Evolutionary conservation across 129 eudicot species (phyloP).

Genomic region (Silybum marianum): DNA sequence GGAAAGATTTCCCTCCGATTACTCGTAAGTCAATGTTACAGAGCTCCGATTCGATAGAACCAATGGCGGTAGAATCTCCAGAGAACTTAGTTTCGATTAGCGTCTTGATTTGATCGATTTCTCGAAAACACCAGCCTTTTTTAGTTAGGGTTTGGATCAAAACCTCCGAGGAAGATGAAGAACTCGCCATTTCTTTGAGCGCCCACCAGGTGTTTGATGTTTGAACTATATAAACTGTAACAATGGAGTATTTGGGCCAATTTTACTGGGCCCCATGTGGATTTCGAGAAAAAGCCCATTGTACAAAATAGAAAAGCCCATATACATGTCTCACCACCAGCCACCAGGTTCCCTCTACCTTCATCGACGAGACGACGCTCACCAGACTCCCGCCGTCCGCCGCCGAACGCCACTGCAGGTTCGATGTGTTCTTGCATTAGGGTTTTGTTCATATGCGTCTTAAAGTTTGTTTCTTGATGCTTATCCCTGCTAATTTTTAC

Average conservation of each 20-base stretch:
- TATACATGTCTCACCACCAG: background rate
- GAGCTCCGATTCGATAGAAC: slow-evolving; percentile 66
- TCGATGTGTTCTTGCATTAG: background rate
- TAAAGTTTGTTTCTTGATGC: background rate
- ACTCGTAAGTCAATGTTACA: slow-evolving; percentile 64
- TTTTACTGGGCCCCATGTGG: background rate
- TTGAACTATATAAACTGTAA: background rate
- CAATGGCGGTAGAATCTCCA: slow-evolving; percentile 26
- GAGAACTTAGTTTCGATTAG: slow-evolving; percentile 44
- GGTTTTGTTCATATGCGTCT: background rate
- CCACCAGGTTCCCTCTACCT: background rate
- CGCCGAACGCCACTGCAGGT: slow-evolving; percentile 3
- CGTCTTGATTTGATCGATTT: slow-evolving; percentile 45
- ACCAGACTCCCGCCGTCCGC: background rate
- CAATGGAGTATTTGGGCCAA: background rate
- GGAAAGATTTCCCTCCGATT: slow-evolving; percentile 74
- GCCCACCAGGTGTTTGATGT: slow-evolving; percentile 28
- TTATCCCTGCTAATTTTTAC: too few species aligned
- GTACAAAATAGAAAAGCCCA: background rate
- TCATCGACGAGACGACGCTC: background rate
- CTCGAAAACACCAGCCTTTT: slow-evolving; percentile 75
- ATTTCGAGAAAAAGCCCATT: background rate
- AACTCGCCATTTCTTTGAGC: slow-evolving; percentile 37
- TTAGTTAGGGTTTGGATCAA: slow-evolving; percentile 43
- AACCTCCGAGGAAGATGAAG: slow-evolving; percentile 37